Conservation (phyloP, 345 rosid species). For the Aquilaria yunnanensis region DNA sequence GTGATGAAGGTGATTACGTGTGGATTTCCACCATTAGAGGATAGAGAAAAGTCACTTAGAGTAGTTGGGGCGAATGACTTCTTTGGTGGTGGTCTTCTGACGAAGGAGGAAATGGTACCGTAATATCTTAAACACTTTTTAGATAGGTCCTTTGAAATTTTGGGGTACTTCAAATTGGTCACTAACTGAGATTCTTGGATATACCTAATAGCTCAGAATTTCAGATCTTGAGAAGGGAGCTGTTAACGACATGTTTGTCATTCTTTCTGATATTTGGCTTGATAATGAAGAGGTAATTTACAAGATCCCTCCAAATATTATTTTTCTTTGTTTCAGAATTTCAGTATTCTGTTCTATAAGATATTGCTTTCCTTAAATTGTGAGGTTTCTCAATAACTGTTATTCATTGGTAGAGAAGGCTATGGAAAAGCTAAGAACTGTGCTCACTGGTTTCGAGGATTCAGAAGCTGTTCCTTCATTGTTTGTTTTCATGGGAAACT, state of each 20-base stretch:
- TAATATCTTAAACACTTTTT: slow-evolving; percentile 1
- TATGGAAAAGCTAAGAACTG: slow-evolving; percentile 65
- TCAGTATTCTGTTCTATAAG: slow-evolving; percentile 6
- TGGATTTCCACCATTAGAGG: slow-evolving; percentile 94
- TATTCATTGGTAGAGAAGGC: slow-evolving; percentile 56
- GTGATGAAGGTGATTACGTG: slow-evolving; percentile 66
- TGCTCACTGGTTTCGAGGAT: slow-evolving; percentile 74
- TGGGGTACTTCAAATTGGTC: background rate
- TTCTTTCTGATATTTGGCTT: slow-evolving; percentile 87
- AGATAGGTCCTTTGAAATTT: background rate
- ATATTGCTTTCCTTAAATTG: slow-evolving; percentile 26
- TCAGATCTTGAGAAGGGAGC: slow-evolving; percentile 61
- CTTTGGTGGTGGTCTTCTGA: slow-evolving; percentile 69
- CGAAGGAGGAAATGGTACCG: slow-evolving; percentile 87
- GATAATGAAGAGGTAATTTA: slow-evolving; percentile 75
- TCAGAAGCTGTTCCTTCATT: slow-evolving; percentile 83
- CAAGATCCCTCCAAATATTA: slow-evolving; percentile 4
- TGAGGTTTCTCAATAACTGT: slow-evolving; percentile 5
- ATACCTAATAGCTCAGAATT: slow-evolving; percentile 45
- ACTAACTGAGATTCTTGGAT: slow-evolving; percentile 25
- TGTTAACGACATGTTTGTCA: slow-evolving; percentile 77
- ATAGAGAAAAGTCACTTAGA: slow-evolving; percentile 68
- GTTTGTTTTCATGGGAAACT: slow-evolving; percentile 95
- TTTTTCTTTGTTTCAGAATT: background rate
- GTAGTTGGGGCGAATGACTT: slow-evolving; percentile 64